A percentile compares a stretch with the other conserved stretches of the same genome.
These are phyloP conservation scores for Lipomyces mesembrius DNA, from an alignment of 805 yeast genomes.

Conservation along the genomic window DNA sequence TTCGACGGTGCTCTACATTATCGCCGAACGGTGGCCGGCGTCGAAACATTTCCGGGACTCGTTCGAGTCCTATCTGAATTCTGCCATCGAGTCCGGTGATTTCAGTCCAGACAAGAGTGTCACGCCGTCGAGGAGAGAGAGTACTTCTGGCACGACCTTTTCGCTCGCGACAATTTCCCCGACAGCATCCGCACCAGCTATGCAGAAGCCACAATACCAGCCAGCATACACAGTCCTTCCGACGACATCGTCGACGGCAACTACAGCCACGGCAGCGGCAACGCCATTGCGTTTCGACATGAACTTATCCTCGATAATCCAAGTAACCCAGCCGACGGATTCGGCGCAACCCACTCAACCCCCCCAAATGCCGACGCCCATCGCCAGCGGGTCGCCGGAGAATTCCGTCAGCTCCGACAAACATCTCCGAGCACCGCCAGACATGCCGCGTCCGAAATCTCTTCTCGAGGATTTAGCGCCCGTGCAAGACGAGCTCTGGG, in stretches of 20 bases:
- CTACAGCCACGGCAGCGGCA: neutral
- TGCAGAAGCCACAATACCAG: neutral
- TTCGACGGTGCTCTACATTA: constrained; percentile 30
- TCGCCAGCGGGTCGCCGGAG: constrained; percentile 3
- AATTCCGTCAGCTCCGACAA: neutral
- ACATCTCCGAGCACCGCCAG: neutral
- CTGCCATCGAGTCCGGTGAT: constrained; percentile 31
- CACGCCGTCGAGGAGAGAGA: neutral
- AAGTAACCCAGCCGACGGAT: constrained; percentile 8
- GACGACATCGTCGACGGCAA: neutral
- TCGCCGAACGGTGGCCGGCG: constrained; percentile 37
- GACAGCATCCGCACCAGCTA: neutral
- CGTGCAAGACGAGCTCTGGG: constrained; percentile 35
- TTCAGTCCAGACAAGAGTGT: constrained; percentile 9
- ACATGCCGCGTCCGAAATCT: neutral
- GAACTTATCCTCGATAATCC: constrained; percentile 25
- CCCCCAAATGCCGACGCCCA: constrained; percentile 6
- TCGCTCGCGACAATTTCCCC: neutral
- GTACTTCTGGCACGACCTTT: neutral
- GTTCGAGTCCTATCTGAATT: constrained; percentile 30
- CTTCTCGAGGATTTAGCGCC: constrained; percentile 22
- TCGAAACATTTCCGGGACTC: constrained; percentile 35
- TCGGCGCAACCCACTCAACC: constrained; percentile 6
- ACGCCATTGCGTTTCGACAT: constrained; percentile 24
- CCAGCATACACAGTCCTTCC: neutral